Base-by-base conservation (phyloP, 495 filamentous ascomycete species). In the Aspergillus cavernicola region DNA sequence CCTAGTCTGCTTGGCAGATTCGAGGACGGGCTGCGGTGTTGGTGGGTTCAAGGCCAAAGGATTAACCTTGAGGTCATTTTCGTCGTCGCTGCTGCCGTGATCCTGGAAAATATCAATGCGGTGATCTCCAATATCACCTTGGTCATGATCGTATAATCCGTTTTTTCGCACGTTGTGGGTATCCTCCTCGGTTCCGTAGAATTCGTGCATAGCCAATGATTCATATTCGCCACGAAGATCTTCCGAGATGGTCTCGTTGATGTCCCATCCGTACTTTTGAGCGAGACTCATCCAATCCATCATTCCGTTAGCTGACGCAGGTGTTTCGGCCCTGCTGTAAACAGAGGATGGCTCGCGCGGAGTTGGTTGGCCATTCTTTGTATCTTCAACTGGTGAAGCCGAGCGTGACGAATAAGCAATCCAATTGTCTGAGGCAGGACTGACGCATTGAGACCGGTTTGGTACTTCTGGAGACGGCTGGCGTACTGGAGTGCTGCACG, bases 331-430 rank as follows among this genome's bases (percentile, higher is more conserved):
- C 60, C 61, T 75, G 54, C 63, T 77, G 66, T 71, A 73, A n/a
- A 69, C 70, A 39, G 69, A 74, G 19, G 64, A 73, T 45, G 69
- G 68, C 49, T 73, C 77, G 52, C 68, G 76, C 56, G 67, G 59
- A 43, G 54, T 66, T 23, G 64, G 66, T 26, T 73, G 70, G 19
- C 76, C 49, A 15, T 60, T 57, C 6, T 61, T 57, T 3, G 15
- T 31, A 2, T 67, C 66, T 3, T 59, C 58, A 12, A 52, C 41
- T 29, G 78, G 80, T 7, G 73, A 78, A 59, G 72, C 74, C 50
- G 67, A 78, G 56, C 56, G 81, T 62, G 66, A 86, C 0, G 80
- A 71, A 57, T 86, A 82, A 9, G 77, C 78, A 61, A 86, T 80
- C 73, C 79, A 83, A 53, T 85, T 83, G 4, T 77, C 68, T 35